Conservation (phyloP, 305 asterid genomes). For the Rubia peregrina region DNA sequence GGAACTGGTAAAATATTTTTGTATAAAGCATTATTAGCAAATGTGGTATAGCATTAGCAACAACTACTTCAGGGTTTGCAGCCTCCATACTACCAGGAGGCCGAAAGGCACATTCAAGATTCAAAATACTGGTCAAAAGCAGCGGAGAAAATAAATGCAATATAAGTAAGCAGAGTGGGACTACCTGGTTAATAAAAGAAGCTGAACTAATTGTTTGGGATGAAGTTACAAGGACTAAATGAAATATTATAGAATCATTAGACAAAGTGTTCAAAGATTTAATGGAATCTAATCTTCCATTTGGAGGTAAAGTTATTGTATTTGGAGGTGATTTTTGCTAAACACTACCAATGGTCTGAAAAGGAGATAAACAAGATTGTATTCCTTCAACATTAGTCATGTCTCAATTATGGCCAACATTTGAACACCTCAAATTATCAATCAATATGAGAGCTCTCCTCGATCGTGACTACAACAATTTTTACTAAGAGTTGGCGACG, state of each 20-base stretch:
- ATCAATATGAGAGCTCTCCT: background rate
- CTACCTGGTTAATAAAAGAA: background rate
- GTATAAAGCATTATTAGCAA: background rate
- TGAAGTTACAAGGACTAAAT: background rate
- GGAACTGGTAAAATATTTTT: background rate
- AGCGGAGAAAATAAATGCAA: background rate
- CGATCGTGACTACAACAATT: background rate
- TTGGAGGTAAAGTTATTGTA: background rate
- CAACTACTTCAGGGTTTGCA: background rate
- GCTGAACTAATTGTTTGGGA: background rate
- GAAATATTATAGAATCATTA: background rate
- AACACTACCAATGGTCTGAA: background rate
- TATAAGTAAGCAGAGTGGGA: background rate
- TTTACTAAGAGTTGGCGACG: background rate
- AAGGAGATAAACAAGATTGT: rapidly evolving
- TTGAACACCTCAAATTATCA: background rate
- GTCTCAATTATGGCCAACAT: background rate
- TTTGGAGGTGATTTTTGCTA: background rate
- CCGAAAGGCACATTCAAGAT: background rate
- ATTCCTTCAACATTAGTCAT: background rate
- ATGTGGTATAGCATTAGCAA: background rate
- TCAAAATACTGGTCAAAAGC: background rate
- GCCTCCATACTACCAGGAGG: background rate
- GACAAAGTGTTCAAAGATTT: background rate
- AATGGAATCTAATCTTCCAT: too few relatives aligned